These are phyloP conservation scores for Ophiocordyceps unilateralis DNA, from an alignment of 2,329 filamentous ascomycete species.

Conservation along the genomic window DNA sequence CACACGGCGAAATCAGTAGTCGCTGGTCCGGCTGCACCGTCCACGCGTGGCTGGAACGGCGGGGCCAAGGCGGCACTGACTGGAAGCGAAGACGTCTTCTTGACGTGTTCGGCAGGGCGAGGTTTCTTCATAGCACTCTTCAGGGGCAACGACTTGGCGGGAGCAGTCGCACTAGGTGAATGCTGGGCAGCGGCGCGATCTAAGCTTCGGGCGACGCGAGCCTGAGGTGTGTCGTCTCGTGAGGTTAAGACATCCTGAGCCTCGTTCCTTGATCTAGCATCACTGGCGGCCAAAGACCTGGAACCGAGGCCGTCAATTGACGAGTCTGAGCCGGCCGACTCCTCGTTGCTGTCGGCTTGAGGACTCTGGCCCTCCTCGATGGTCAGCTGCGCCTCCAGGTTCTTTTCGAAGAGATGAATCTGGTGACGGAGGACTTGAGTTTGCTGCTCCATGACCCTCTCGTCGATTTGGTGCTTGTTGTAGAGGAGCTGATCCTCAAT, in stretches of 20 bases:
- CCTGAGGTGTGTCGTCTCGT: slow-evolving; percentile 4
- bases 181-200: slow-evolving; percentile 6
- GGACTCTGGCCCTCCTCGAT: slow-evolving; percentile 27
- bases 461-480: slow-evolving; percentile 46
- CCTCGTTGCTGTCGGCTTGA: slow-evolving; percentile 12
- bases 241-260: slow-evolving; percentile 4
- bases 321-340: slow-evolving; percentile 5
- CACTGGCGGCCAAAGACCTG: slow-evolving; percentile 4
- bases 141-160: slow-evolving; percentile 11
- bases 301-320: slow-evolving; percentile 4
- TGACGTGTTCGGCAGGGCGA: slow-evolving; percentile 8
- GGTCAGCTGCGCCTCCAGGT: slow-evolving; percentile 24
- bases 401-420: slow-evolving; percentile 32
- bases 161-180: slow-evolving; percentile 10
- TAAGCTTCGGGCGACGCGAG: slow-evolving; percentile 2
- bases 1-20: slow-evolving; percentile 3
- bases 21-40: slow-evolving; percentile 5
- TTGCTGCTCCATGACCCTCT: slow-evolving; percentile 28
- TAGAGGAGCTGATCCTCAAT: slow-evolving; percentile 41
- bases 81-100: slow-evolving; percentile 21
- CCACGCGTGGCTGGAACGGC: slow-evolving; percentile 26
- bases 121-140: slow-evolving; percentile 4
- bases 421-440: slow-evolving; percentile 23
- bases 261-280: slow-evolving; percentile 4
- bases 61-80: slow-evolving; percentile 30